A percentile compares a stretch with the other conserved stretches of the same genome.
Conservation (phyloP, 805 yeast species). For the Ogataea parapolymorpha region DNA sequence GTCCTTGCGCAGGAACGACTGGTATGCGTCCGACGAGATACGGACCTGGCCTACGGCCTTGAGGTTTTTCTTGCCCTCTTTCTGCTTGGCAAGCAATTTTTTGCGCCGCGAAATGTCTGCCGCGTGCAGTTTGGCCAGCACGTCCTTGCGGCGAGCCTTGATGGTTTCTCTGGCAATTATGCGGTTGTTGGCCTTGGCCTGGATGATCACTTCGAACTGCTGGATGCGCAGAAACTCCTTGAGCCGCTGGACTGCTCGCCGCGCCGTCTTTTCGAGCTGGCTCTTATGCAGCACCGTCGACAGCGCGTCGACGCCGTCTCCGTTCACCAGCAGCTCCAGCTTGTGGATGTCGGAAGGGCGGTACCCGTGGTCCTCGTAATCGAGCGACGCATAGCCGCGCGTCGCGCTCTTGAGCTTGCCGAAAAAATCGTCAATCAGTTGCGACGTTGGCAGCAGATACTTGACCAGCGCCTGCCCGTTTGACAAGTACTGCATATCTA, state of each 20-base stretch:
- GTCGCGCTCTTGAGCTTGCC: slow-evolving; percentile 89
- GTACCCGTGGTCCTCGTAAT: slow-evolving; percentile 93
- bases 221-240: slow-evolving; percentile 78
- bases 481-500: slow-evolving; percentile 69
- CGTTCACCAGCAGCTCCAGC: slow-evolving; percentile 85
- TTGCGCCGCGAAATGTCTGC: slow-evolving; percentile 88
- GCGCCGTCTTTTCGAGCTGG: slow-evolving; percentile 68
- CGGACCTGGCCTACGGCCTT: slow-evolving; percentile 73
- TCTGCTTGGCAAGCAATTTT: slow-evolving; percentile 82
- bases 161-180: slow-evolving; percentile 90
- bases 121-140: slow-evolving; percentile 89
- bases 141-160: slow-evolving; percentile 91
- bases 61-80: slow-evolving; percentile 88
- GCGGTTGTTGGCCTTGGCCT: slow-evolving; percentile 77
- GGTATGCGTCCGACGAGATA: slow-evolving; percentile 84
- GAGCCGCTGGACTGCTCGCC: slow-evolving; percentile 79
- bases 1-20: slow-evolving; percentile 62
- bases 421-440: slow-evolving; percentile 91
- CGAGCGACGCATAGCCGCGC: slow-evolving; percentile 89
- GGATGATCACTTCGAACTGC: slow-evolving; percentile 88
- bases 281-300: slow-evolving; percentile 86
- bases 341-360: slow-evolving; percentile 76
- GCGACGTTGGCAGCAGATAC: slow-evolving; percentile 82
- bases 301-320: slow-evolving; percentile 84
- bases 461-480: slow-evolving; percentile 79